Evolutionary conservation across 345 rosid genomes (phyloP), one percentile per base, ranked within the genome.

Genomic region (Citrus maxima): DNA sequence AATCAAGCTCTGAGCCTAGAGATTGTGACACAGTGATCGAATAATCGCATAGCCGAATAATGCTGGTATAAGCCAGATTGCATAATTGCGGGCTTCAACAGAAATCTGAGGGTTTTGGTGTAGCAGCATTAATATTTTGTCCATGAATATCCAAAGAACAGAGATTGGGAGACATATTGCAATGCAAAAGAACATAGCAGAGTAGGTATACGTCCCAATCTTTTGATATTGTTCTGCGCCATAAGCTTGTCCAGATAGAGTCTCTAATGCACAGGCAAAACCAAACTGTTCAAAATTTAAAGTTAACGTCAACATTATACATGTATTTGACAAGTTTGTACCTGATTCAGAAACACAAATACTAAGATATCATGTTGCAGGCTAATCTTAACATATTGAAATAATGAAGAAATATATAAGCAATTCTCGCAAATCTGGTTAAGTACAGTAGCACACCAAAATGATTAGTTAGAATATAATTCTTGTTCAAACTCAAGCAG

Each of bases 231-330:
- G 90, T 56, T 80, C 66, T 60, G 93, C 93, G 77, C 95, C 95
- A 78, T 84, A 88, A 25, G 92, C 92, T 85, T 90, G 92, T 19
- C 93, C 93, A 72, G 90, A 87, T 0, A 88, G 73, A 63, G 95
- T 91, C 63, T 91, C 95, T 59, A 88, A 70, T 10, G 86, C 95
- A 78, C 95, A 87, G 38, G 86, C 80, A 77, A 91, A 46, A 37
- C 95, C 95, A 60, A 77, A 73, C 89, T 87, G 80, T 67, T 54
- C 70, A 65, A 14, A 18, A 42, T 16, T 1, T 30, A 16, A 58
- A 40, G 7, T 16, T 21, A 78, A 2, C 37, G 37, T 80, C 58
- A 76, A 21, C 27, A 22, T 27, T 62, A 28, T 14, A 22, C 6
- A 24, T 35, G 6, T 1, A 32, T 4, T n/a, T 28, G 56, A 58